Evolutionary conservation across 2,329 filamentous ascomycete genomes (phyloP).

Genomic region (Lachnellula cervina): DNA sequence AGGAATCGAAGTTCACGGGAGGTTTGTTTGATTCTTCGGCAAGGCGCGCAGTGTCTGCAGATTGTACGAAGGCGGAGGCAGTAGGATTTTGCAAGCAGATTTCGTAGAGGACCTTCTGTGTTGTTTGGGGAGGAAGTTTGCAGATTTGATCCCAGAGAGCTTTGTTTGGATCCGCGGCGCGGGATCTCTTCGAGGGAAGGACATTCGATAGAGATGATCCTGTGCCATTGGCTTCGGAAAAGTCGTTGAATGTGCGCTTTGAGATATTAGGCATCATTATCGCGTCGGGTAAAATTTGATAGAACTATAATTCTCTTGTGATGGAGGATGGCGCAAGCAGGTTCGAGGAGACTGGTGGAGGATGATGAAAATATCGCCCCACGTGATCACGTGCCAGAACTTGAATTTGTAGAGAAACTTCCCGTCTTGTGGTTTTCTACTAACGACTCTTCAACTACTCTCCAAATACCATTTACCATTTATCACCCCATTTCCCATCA

Average conservation of each 20-base stretch:
- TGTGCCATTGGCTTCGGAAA: neutral
- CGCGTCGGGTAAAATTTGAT: no score
- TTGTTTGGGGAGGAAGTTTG: neutral
- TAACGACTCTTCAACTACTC: no score
- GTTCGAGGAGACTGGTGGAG: no score
- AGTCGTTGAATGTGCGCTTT: conserved; percentile 2
- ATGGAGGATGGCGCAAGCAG: no score
- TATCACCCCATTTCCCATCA: no score
- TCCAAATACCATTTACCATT: no score
- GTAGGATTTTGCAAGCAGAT: conserved; percentile 7
- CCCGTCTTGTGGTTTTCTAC: no score
- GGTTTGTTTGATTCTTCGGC: conserved; percentile 1
- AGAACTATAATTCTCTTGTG: no score
- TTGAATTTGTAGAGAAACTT: no score
- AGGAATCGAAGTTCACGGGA: conserved; percentile 8
- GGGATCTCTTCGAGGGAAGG: conserved; percentile 7
- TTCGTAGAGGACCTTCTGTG: conserved; percentile 5
- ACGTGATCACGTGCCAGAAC: no score
- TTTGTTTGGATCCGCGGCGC: conserved; percentile 6
- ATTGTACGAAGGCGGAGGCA: neutral
- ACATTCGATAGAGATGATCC: neutral
- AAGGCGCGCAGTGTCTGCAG: conserved; percentile 1
- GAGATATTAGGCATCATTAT: conserved; percentile 1
- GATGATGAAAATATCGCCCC: no score
- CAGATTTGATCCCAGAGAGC: conserved; percentile 6